Base-by-base conservation (phyloP, 208 protist genomes). In the Tritrichomonas musculus region DNA sequence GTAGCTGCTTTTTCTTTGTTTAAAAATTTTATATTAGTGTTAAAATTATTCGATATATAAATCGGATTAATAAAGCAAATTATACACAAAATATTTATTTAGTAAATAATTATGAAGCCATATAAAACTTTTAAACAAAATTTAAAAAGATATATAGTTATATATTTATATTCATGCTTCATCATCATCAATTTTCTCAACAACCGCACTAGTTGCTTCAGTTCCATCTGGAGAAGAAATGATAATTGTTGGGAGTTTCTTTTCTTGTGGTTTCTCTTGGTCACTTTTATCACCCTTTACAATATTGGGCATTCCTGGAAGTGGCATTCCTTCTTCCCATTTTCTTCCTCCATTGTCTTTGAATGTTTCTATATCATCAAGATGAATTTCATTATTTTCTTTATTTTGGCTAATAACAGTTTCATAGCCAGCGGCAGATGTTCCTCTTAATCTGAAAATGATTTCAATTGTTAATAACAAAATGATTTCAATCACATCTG, bases 201-300 rank as follows among this genome's bases (percentile, higher is more conserved):
- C 49, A 11, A 47, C 41, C 0, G 41, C 73, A 1, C 27, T 50
- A 30, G 50, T 47, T n/a, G 73, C 8, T 50, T 82, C 73, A n/a
- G 73, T 82, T 82, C 73, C 73, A 50, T 82, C 73, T 30, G 73
- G 73, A 50, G 73, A 82, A 82, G 33, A 50, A 17, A 82, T 30
- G 22, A 82, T 41, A 27, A 82, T 50, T 30, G n/a, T 39, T 20
- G 73, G 33, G 27, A 20, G 73, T 22, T 5, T 5, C 5, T 5
- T 17, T 17, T 60, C 53, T 17, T 60, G 53, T 17, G 53, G 53
- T 17, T 60, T 5, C 53, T 60, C 53, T 17, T 60, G 11, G 17
- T 60, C 53, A 22, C 53, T 60, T 60, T 5, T 60, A 5, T 17
- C 17, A 60, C 17, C 49, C 49, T 30, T 47, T 20, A 82, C 73